phyloP scores from a whole-genome alignment of 768 basidiomycete genomes.

The Psilocybe cubensis region DNA sequence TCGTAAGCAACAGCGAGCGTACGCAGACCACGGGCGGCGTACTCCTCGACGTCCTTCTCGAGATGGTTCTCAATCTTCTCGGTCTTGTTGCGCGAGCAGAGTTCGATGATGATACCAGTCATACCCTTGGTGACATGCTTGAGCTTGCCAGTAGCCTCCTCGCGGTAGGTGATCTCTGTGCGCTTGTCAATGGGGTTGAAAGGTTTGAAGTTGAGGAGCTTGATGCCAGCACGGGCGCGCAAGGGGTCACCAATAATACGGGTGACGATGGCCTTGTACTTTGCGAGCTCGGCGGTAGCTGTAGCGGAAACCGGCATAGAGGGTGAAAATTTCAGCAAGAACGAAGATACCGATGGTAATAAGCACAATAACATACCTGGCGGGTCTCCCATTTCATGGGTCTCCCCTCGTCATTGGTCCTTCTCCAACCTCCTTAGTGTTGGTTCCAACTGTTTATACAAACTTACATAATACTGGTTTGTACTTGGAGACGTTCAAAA shows the following conservation, averaged over 20 bases:
- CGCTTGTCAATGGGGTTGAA: conserved; percentile 99
- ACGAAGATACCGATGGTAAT: conserved; percentile 97
- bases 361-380: too few relatives aligned
- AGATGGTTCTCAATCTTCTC: conserved; percentile 89
- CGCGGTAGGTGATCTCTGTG: conserved; percentile 97
- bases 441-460: too few relatives aligned
- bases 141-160: conserved; percentile 91
- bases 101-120: conserved; percentile 98
- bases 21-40: conserved; percentile 93
- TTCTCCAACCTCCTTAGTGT: too few relatives aligned
- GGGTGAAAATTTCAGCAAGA: conserved; percentile 88
- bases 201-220: conserved; percentile 97
- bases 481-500: too few relatives aligned
- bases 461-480: too few relatives aligned
- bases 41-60: conserved; percentile 95
- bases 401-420: too few relatives aligned
- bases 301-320: conserved; percentile 93
- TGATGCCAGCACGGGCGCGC: conserved; percentile 90
- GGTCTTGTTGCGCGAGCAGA: conserved; percentile 97
- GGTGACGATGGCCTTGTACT: conserved; percentile 99
- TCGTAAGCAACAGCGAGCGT: conserved; percentile 96
- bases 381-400: too few relatives aligned
- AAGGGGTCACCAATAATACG: conserved; percentile 82
- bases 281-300: conserved; percentile 93
- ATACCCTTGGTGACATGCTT: conserved; percentile 99